Evolutionary conservation across 257 asterid species (phyloP).

Genomic region (Linaria vulgaris): DNA sequence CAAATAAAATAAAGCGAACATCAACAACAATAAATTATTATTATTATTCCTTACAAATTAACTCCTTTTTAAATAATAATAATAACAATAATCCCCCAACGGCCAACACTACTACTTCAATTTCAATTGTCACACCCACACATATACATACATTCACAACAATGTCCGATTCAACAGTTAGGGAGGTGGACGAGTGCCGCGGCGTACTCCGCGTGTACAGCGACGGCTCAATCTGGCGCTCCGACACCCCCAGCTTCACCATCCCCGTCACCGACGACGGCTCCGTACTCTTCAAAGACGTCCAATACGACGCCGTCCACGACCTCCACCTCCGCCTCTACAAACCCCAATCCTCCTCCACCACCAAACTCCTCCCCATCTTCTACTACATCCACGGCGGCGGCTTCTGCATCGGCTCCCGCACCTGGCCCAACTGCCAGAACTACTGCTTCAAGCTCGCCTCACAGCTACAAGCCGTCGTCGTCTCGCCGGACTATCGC

Average conservation of each 20-base stretch:
- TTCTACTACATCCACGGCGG: slow-evolving; percentile 78
- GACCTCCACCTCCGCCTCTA: slow-evolving; percentile 68
- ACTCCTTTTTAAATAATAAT: too few relatives aligned
- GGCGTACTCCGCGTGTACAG: slow-evolving; percentile 64
- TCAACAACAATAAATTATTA: too few relatives aligned
- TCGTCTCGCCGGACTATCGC: slow-evolving; percentile 67
- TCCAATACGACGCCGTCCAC: slow-evolving; percentile 37
- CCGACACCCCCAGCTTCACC: slow-evolving; percentile 49
- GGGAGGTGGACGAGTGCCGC: slow-evolving; percentile 72
- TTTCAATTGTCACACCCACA: not conserved
- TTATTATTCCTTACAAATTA: too few relatives aligned
- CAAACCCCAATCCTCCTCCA: slow-evolving; percentile 40
- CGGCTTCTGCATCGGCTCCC: slow-evolving; percentile 73
- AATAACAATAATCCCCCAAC: too few relatives aligned
- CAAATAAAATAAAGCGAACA: too few relatives aligned
- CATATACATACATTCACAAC: too few relatives aligned
- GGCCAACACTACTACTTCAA: too few relatives aligned
- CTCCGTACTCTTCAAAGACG: slow-evolving; percentile 66
- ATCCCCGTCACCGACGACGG: slow-evolving; percentile 57
- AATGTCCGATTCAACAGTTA: slow-evolving; percentile 29
- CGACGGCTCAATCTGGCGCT: slow-evolving; percentile 71
- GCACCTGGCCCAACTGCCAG: slow-evolving; percentile 80
- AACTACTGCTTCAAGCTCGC: slow-evolving; percentile 73
- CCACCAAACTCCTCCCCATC: slow-evolving; percentile 47
- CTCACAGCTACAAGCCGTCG: slow-evolving; percentile 53